Conservation (phyloP, 2,329 filamentous ascomycete species). For the Colletotrichum sp. region DNA sequence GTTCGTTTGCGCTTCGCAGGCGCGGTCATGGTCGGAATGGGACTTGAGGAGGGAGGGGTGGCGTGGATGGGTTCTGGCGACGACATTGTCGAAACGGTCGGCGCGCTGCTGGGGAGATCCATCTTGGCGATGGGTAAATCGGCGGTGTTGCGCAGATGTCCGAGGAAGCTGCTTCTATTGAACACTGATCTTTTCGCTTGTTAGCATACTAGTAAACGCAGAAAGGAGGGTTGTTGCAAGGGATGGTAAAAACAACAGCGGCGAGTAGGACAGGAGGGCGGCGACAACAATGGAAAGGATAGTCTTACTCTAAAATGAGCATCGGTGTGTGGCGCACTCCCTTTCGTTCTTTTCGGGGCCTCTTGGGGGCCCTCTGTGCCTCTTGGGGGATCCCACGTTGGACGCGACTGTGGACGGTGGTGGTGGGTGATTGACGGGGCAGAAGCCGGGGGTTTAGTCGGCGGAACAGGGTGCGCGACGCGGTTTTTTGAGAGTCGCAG, state of each 20-base stretch:
- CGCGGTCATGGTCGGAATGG: not conserved
- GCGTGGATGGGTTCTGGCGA: slow-evolving; percentile 9
- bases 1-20: slow-evolving; percentile 27
- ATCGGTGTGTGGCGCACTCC: slow-evolving; percentile 23
- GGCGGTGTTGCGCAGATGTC: slow-evolving; percentile 33
- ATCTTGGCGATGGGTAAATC: slow-evolving; percentile 22
- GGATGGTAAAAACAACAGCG: not conserved
- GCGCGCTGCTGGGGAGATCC: slow-evolving; percentile 16
- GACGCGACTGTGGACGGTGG: not conserved
- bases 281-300: not conserved
- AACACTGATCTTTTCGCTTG: slow-evolving; percentile 22
- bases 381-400: not conserved
- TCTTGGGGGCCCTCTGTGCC: not conserved
- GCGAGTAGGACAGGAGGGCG: not conserved
- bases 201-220: not conserved
- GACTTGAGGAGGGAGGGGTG: slow-evolving; percentile 4
- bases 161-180: slow-evolving; percentile 29
- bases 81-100: slow-evolving; percentile 1
- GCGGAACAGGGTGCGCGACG: not conserved
- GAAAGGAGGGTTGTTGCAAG: not conserved
- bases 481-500: not conserved
- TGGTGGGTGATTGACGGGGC: not conserved
- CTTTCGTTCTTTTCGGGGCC: not conserved
- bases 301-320: slow-evolving; percentile 34
- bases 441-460: not conserved